Base-by-base conservation (phyloP, 345 rosid species). In the Lenwebbia sp. region DNA sequence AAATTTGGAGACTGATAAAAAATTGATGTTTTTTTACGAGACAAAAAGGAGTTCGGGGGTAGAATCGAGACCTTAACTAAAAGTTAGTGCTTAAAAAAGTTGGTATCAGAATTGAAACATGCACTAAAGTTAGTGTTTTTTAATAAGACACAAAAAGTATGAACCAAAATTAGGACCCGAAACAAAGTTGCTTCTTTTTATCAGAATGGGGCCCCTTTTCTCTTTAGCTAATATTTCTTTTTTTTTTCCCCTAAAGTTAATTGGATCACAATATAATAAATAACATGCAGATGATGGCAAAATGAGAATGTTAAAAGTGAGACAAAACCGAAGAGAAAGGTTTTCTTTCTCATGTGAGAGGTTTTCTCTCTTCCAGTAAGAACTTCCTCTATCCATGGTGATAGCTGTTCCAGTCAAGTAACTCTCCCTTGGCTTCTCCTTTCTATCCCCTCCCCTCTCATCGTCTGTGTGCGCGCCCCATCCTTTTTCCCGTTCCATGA, bases 11-110 rank as follows among this genome's bases (percentile, higher is more conserved):
- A 28, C 0, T 6, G 0, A 60, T 14, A 7, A 14, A 28, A 60
- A n/a, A 0, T n/a, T n/a, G 8, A 5, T 60, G 0, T 2, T 60
- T n/a, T 60, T 13, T 28, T 3, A 2, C 0, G 1, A n/a, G 70
- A n/a, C 6, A 60, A n/a, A 60, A 25, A 60, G 1, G 37, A 28
- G 7, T 28, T n/a, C n/a, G 19, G 19, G 19, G 21, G 2, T 13
- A 13, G 14, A 15, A 60, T 28, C 21, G 2, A 6, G 13, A 60
- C 28, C 0, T 60, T 2, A n/a, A 2, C 10, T 60, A 60, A n/a
- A n/a, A 60, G 37, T 6, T 13, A 28, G 4, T 58, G 33, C 30
- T 26, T 6, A 26, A 12, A 58, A 26, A 56, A 26, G 26, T 57
- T 26, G 15, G 65, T 14, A 13, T 28, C 53, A 13, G 8, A 60